Evolutionary conservation across 176 grass and related monocot species (phyloP), one percentile per base, ranked within the genome.

Genomic region (Tillandsia fasciculata): DNA sequence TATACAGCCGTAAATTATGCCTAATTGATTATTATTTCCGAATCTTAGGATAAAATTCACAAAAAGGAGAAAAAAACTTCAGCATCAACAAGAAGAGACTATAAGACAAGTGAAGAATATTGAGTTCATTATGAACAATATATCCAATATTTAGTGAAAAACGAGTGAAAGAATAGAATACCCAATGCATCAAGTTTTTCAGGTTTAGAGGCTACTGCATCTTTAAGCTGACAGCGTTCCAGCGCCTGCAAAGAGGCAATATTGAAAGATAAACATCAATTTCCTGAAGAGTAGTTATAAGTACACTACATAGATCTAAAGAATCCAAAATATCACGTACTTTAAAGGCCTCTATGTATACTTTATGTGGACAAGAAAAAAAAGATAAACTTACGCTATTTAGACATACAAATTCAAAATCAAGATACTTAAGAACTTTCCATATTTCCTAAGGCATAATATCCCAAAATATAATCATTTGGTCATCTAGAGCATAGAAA

Each of bases 141-240:
- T 14, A 8, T 59, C 20, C 8, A 9, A 6, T 59, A 8, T 17
- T 22, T 9, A 59, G 20, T 9, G 56, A 3, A 61, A 61, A 61
- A 23, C 4, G 6, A 56, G 10, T 22, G 15, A 61, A 20, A n/a
- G 22, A 10, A 33, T 76, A 56, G 29, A 56, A 67, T 90, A 99
- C 94, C 94, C 76, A 79, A 85, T 66, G 94, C 82, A 65, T 99
- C 94, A 75, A 99, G 89, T 63, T 90, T 99, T 83, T 93, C 89
- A 6, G 87, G 74, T 81, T 93, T 93, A 12, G 76, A 87, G 65
- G 94, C 61, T 17, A 99, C 94, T 0, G 82, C 79, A 73, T 99
- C 94, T 84, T 88, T 99, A 42, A 99, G 78, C 59, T 99, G 94
- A 80, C 94, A 93, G 24, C 94, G 84, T 2, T 90, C 89, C 70